A percentile compares a stretch with the other conserved stretches of the same genome.
These are phyloP conservation scores for Metschnikowia bowlesiae DNA, from an alignment of 805 yeast genomes.

Conservation along the genomic window DNA sequence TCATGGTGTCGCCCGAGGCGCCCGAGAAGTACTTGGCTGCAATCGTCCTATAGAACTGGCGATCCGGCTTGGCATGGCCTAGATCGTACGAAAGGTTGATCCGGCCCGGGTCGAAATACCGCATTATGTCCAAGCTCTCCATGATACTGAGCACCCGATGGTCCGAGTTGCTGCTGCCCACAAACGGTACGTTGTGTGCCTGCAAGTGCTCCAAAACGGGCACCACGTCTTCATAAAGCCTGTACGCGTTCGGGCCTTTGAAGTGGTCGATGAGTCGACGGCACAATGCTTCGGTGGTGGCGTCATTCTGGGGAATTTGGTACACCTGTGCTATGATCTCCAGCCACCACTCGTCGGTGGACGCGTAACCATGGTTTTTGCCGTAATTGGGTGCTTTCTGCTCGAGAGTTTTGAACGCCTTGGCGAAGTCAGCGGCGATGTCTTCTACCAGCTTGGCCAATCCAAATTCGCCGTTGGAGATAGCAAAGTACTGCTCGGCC, in stretches of 20 bases:
- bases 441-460: conserved; percentile 26
- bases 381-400: conserved; percentile 60
- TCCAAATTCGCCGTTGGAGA: conserved; percentile 43
- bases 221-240: conserved; percentile 49
- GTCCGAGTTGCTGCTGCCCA: conserved; percentile 62
- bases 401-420: conserved; percentile 33
- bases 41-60: conserved; percentile 33
- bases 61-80: conserved; percentile 51
- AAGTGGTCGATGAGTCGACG: conserved; percentile 45
- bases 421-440: conserved; percentile 24
- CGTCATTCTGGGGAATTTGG: conserved; percentile 22
- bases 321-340: conserved; percentile 44
- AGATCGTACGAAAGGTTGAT: conserved; percentile 56
- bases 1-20: not conserved
- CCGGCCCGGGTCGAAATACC: conserved; percentile 34
- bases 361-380: conserved; percentile 26
- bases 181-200: conserved; percentile 30
- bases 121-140: conserved; percentile 40
- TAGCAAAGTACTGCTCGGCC: conserved; percentile 47
- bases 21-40: conserved; percentile 2
- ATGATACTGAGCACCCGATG: conserved; percentile 45
- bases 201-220: conserved; percentile 37
- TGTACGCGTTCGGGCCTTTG: conserved; percentile 49
- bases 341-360: conserved; percentile 54
- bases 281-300: conserved; percentile 35